Conservation (phyloP, 2,329 filamentous ascomycete species). For the Aulographum hederae region DNA sequence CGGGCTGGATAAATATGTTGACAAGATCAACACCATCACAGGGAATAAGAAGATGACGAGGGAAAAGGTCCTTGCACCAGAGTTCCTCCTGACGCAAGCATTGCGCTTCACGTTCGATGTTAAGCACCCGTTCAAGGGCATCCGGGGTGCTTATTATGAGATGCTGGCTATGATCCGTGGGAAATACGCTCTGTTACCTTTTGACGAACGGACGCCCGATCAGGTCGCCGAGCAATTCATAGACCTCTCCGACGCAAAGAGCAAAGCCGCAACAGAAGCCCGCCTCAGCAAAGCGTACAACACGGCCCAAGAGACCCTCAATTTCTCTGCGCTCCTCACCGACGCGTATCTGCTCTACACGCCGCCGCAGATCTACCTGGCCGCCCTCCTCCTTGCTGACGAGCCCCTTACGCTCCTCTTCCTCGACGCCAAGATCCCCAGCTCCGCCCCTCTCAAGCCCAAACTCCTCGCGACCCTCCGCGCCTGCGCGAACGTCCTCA, state of each 20-base stretch:
- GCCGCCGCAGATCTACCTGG: conserved; percentile 83
- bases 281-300: conserved; percentile 47
- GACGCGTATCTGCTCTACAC: conserved; percentile 97
- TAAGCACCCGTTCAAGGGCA: conserved; percentile 69
- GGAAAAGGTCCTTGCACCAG: conserved; percentile 74
- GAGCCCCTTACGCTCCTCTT: conserved; percentile 35
- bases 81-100: conserved; percentile 84
- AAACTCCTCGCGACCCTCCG: conserved; percentile 21
- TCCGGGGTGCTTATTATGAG: conserved; percentile 67
- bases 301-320: conserved; percentile 40
- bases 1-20: conserved; percentile 45
- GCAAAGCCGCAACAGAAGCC: conserved; percentile 13
- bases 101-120: conserved; percentile 89
- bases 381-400: conserved; percentile 61
- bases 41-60: conserved; percentile 35
- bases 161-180: conserved; percentile 4
- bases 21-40: conserved; percentile 40
- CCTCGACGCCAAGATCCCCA: conserved; percentile 23
- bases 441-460: conserved; percentile 5
- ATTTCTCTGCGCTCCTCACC: conserved; percentile 62
- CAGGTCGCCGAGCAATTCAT: conserved; percentile 8
- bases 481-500: conserved; percentile 21
- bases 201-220: conserved; percentile 2
- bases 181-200: background rate
- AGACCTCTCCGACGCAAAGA: background rate